Evolutionary conservation across 2,329 filamentous ascomycete genomes (phyloP), one percentile per base, ranked within the genome.

Genomic region (Fusarium sp.): DNA sequence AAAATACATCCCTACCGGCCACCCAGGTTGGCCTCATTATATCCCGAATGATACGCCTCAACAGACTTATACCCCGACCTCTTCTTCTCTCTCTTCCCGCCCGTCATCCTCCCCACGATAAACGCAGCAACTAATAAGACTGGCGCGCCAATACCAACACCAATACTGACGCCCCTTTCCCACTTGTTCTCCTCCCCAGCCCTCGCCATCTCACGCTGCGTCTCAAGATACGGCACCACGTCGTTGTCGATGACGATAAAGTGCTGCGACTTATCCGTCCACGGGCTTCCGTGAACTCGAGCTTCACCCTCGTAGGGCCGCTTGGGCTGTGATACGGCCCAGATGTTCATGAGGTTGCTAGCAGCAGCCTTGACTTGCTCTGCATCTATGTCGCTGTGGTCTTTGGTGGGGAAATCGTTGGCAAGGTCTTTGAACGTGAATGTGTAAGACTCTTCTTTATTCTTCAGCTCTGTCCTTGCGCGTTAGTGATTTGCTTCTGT

Each of bases 381-480:
- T 9, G 50, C 35, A 6, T 57, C 51, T 6, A 66, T 57, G 6
- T 65, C 56, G 15, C 55, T 41, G 17, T 53, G 44, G 8, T 52
- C 51, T n/a, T 62, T 50, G 25, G 36, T 50, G 9, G 53, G 53
- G 15, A 60, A 62, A 15, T 63, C 54, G 9, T 57, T 44, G 21
- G 63, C 61, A 1, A 67, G 48, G 13, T 50, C 49, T 35, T 58
- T 47, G 27, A 65, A 64, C 27, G 43, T 59, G 45, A 65, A 63
- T 4, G 62, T 63, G 15, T 57, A 66, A 1, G 52, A 53, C 1
- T 49, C 53, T 32, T 66, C 52, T 9, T 49, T 49, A 4, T 43
- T 49, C 3, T 57, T 49, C 11, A 65, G 47, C 13, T 55, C 65
- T 65, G 15, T 5, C 17, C 5, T 10, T 7, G 3, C 6, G 5